Conservation (phyloP, 1,284 basidiomycete genomes). For the Tilletia walkeri region DNA sequence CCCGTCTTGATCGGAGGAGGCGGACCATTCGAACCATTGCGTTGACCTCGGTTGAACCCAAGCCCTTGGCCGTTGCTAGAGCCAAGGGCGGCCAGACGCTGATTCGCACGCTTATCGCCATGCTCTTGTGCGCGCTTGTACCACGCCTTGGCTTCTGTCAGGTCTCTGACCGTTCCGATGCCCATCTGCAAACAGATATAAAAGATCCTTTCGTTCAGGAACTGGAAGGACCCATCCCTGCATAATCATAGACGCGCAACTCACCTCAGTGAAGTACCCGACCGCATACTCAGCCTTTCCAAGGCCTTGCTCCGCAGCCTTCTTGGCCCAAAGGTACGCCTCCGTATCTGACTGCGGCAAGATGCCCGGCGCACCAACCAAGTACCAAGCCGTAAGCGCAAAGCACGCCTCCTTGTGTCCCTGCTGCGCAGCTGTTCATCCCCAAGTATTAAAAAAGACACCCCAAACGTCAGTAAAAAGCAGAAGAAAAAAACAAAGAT, state of each 20-base stretch:
- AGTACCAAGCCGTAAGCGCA: conserved; percentile 96
- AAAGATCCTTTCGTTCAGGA: not conserved
- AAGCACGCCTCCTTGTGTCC: conserved; percentile 96
- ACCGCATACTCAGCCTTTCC: conserved; percentile 72
- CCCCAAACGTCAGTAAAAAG: conserved; percentile 19
- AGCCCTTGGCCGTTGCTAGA: conserved; percentile 8
- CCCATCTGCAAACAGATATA: conserved; percentile 46
- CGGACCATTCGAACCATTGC: not conserved
- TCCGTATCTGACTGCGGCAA: conserved; percentile 97
- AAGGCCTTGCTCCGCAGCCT: conserved; percentile 53
- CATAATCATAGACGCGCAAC: not conserved
- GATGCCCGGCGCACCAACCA: conserved; percentile 95
- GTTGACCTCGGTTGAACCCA: not conserved
- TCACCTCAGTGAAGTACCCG: conserved; percentile 85
- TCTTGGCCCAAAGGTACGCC: conserved; percentile 66
- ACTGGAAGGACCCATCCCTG: no score
- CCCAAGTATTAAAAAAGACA: not conserved
- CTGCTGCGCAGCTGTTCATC: conserved; percentile 77
- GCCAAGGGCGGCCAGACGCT: conserved; percentile 64
- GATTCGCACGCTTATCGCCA: conserved; percentile 87
- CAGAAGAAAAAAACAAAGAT: conserved; percentile 12
- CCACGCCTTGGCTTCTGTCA: conserved; percentile 67
- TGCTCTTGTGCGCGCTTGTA: conserved; percentile 88
- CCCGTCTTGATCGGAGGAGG: not conserved
- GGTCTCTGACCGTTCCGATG: conserved; percentile 57